Base-by-base conservation (phyloP, 73 alveolate species). In the Breviolum minutum region DNA sequence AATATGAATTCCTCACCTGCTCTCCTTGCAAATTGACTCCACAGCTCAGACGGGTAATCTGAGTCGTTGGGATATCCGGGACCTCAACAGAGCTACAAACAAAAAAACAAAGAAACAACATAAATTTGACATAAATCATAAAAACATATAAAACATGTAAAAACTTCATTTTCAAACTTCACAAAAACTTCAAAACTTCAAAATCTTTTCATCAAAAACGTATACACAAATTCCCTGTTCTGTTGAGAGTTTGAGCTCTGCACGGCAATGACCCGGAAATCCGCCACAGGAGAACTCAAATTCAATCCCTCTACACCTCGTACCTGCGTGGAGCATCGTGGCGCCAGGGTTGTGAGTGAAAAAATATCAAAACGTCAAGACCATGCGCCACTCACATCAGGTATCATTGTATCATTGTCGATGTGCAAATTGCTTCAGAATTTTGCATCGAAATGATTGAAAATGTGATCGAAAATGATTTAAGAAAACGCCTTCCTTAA, bases 211-310 rank as follows among this genome's bases (percentile, higher is more conserved):
- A 6, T 70, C 8, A 5, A 8, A 30, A 40, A 12, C 13, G 29
- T 40, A 73, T 0, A 40, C 82, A 29, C 0, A 0, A 30, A 20
- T 16, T 20, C 81, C 26, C 2, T 30, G 80, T 70, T 12, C 81
- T 40, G 54, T 0, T 3, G 3, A 40, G 54, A 26, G 24, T 69
- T 73, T 48, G 70, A 54, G 63, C 76, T 29, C 62, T 64, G 27
- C 70, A 48, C 98, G 2, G 71, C 29, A 22, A 90, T 74, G 68
- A 92, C 54, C 48, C 66, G 76, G 68, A 92, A 81, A 30, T 92
- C 98, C 10, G 98, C 98, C 73, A 92, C 98, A 9, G 98, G 98
- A 88, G 91, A 92, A 48, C 91, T 73, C 63, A 92, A 26, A 66
- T 92, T 92, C 91, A 92, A n/a, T 30, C 98, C 98, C 40, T 66